phyloP scores from a whole-genome alignment of 106 monocot species.

The Dendrobium officinale region DNA sequence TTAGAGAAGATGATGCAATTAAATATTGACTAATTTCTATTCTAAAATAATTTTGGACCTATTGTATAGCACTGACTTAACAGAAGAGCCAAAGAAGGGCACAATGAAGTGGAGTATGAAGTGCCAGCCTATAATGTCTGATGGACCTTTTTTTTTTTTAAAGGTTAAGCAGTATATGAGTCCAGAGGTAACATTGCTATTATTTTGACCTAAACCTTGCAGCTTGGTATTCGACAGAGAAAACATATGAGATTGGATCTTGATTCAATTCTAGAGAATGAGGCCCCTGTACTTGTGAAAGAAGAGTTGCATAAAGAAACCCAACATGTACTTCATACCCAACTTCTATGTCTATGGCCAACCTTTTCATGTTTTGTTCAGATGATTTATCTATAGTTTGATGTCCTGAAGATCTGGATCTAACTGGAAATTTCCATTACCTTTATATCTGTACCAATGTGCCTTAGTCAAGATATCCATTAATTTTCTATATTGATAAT shows the following conservation, averaged over 20 bases:
- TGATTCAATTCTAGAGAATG: slow-evolving; percentile 1
- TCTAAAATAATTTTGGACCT: slow-evolving; percentile 21
- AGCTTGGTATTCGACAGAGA: neutral
- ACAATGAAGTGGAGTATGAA: slow-evolving; percentile 51
- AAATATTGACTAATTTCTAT: too few relatives aligned
- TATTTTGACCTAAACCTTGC: slow-evolving; percentile 5
- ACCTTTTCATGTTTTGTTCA: too few relatives aligned
- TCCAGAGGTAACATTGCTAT: slow-evolving; percentile 2
- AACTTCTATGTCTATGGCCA: neutral
- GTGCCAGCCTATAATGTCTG: slow-evolving; percentile 19
- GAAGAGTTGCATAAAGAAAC: neutral
- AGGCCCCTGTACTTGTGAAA: neutral
- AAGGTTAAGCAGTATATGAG: neutral
- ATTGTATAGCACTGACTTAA: slow-evolving; percentile 16
- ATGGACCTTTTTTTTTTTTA: neutral
- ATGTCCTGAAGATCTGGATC: too few relatives aligned
- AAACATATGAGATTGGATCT: neutral
- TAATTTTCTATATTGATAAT: too few relatives aligned
- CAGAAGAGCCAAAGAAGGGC: slow-evolving; percentile 13
- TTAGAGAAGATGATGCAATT: too few relatives aligned
- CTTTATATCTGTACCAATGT: too few relatives aligned
- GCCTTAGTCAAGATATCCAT: too few relatives aligned
- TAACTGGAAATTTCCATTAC: too few relatives aligned
- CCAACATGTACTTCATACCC: neutral
- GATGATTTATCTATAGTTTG: too few relatives aligned